Evolutionary conservation across 805 yeast genomes (phyloP).

Genomic region (Ogataea kodamae): DNA sequence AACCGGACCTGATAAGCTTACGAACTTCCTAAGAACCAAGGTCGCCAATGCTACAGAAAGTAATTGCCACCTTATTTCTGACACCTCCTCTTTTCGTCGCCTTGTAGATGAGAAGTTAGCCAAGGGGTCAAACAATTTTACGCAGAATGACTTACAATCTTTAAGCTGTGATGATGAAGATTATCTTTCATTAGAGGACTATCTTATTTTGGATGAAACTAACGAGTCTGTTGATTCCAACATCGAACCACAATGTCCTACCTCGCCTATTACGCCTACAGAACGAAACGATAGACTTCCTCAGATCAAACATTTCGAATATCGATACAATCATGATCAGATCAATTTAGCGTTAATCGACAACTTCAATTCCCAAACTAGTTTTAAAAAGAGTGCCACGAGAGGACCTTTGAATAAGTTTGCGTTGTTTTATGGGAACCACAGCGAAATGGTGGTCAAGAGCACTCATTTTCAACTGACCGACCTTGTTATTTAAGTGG

Average conservation of each 20-base stretch:
- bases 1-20: not conserved
- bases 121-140: not conserved
- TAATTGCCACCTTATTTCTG: conserved; percentile 25
- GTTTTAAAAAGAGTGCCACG: conserved; percentile 5
- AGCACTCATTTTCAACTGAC: conserved; percentile 21
- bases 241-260: conserved; percentile 1
- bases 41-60: conserved; percentile 5
- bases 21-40: not conserved
- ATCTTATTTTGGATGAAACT: conserved; percentile 20
- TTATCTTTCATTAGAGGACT: conserved; percentile 21
- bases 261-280: conserved; percentile 3
- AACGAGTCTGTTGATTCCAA: conserved; percentile 1
- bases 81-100: conserved; percentile 24
- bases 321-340: conserved; percentile 28
- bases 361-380: conserved; percentile 6
- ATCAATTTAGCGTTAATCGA: conserved; percentile 29
- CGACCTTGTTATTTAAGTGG: conserved; percentile 22
- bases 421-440: conserved; percentile 32
- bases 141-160: conserved; percentile 1
- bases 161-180: conserved; percentile 1
- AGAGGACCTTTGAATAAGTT: conserved; percentile 30
- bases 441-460: conserved; percentile 30
- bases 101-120: conserved; percentile 15
- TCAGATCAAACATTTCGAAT: conserved; percentile 21
- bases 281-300: conserved; percentile 3